Percentiles rank a stretch among this genome's conserved stretches.
Conservation (phyloP, 805 yeast genomes). For the Candida nanaspora region DNA sequence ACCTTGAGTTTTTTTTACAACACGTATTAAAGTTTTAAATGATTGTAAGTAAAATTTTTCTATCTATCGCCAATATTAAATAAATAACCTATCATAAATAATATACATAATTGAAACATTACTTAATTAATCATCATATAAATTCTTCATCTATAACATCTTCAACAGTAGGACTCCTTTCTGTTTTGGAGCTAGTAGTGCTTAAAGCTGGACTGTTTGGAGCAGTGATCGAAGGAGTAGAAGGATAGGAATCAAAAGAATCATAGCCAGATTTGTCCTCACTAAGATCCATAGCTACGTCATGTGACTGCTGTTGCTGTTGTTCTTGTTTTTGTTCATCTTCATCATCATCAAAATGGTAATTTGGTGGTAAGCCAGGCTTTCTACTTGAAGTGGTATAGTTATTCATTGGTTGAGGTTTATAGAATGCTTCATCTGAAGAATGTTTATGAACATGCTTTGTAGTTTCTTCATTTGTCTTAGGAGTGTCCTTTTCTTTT, state of each 20-base stretch:
- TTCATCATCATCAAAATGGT: not conserved
- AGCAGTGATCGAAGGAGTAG: not conserved
- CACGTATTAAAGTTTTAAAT: no score
- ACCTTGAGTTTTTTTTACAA: no score
- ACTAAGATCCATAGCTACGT: no score
- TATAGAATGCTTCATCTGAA: not conserved
- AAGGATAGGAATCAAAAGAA: not conserved
- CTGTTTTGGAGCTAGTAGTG: conserved; percentile 3
- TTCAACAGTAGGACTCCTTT: conserved; percentile 13
- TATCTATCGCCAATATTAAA: no score
- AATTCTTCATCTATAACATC: conserved; percentile 16
- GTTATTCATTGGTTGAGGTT: not conserved
- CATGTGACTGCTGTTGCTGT: no score
- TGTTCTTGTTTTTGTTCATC: not conserved
- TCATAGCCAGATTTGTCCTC: no score
- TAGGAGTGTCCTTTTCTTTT: not conserved
- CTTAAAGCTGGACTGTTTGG: not conserved
- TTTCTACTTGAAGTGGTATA: not conserved
- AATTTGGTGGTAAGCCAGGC: not conserved
- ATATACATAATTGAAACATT: not conserved
- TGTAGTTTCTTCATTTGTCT: not conserved
- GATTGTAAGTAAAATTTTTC: no score
- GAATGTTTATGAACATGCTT: not conserved
- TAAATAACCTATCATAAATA: no score
- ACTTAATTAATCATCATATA: not conserved